A percentile compares a stretch with the other conserved stretches of the same genome.
phyloP scores from a whole-genome alignment of 495 filamentous ascomycete species.

The Collariella sp. region DNA sequence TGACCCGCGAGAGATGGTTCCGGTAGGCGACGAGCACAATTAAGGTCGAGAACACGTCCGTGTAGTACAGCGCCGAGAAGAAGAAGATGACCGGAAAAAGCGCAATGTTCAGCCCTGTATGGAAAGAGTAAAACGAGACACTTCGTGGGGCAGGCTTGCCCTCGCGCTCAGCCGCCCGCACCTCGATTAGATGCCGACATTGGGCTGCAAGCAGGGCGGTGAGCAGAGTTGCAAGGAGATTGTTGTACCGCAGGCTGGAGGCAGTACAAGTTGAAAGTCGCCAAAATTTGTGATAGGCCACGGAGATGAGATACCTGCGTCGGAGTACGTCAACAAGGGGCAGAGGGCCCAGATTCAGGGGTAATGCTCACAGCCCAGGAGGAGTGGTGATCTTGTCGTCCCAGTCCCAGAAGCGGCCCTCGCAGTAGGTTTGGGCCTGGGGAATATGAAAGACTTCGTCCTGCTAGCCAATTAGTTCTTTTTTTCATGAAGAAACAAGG shows the following conservation, averaged over 20 bases:
- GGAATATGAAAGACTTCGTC: constrained; percentile 95
- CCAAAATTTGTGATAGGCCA: constrained; percentile 30
- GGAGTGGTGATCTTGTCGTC: constrained; percentile 96
- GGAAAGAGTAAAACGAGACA: constrained; percentile 30
- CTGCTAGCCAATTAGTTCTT: constrained; percentile 32
- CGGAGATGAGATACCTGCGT: constrained; percentile 47
- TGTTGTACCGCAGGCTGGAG: constrained; percentile 42
- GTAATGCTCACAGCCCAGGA: constrained; percentile 60
- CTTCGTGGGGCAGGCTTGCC: neutral
- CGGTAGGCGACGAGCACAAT: constrained; percentile 59
- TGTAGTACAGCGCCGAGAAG: constrained; percentile 91
- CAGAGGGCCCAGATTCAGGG: neutral
- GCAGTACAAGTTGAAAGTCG: constrained; percentile 35
- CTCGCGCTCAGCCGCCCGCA: constrained; percentile 9
- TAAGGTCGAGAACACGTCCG: constrained; percentile 66
- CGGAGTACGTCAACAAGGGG: neutral
- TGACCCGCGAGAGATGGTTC: constrained; percentile 45
- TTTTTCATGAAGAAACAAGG: neutral
- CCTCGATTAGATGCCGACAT: constrained; percentile 28
- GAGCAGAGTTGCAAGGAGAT: constrained; percentile 38
- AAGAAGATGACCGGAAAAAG: constrained; percentile 91
- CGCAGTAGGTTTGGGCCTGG: constrained; percentile 82
- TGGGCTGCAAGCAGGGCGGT: constrained; percentile 27
- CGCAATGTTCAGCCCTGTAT: constrained; percentile 69
- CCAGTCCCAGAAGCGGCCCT: constrained; percentile 66